Evolutionary conservation across 73 alveolate genomes (phyloP).

Genomic region (Breviolum minutum): DNA sequence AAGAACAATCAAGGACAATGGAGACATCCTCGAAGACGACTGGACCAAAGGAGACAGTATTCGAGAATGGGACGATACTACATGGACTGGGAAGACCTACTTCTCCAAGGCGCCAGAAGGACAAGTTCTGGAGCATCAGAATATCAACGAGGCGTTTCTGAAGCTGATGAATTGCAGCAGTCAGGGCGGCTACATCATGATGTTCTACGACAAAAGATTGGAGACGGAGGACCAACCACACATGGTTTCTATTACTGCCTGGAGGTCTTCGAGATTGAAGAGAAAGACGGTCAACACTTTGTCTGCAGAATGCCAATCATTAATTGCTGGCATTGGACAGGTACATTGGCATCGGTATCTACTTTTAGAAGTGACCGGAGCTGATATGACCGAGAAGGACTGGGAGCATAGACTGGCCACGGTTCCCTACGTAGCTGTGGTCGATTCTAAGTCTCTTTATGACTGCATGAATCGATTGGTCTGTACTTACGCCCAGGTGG

Average conservation of each 20-base stretch:
- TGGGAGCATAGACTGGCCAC: neutral
- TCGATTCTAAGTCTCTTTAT: neutral
- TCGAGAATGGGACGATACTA: neutral
- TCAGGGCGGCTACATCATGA: neutral
- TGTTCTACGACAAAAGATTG: neutral
- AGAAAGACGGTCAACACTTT: neutral
- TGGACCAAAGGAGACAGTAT: neutral
- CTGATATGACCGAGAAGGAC: neutral
- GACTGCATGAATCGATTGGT: neutral
- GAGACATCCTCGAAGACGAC: neutral
- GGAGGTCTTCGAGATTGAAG: neutral
- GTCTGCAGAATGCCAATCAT: neutral
- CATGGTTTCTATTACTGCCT: neutral
- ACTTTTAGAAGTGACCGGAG: neutral
- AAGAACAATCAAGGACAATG: neutral
- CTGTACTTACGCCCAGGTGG: neutral
- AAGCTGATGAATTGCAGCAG: neutral
- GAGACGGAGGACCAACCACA: conserved; percentile 2
- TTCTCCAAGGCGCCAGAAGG: neutral
- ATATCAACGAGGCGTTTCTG: neutral
- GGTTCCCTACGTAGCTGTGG: neutral
- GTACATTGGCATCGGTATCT: neutral
- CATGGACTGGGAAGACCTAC: neutral
- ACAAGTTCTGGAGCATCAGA: neutral
- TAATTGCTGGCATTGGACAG: neutral